Evolutionary conservation across 1,284 basidiomycete species (phyloP).

Genomic region (Acaromyces ingoldii): DNA sequence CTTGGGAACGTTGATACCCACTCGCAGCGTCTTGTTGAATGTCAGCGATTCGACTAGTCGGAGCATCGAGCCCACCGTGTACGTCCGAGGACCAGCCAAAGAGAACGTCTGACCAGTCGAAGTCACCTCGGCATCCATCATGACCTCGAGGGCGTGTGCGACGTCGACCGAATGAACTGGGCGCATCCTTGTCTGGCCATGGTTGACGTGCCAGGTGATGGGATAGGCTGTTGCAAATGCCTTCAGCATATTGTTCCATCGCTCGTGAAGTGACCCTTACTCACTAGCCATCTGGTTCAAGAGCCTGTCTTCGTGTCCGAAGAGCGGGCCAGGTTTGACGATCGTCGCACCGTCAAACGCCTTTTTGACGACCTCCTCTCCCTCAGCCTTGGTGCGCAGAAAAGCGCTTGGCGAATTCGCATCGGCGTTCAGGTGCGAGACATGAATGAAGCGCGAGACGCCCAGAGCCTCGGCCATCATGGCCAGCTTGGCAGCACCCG

Average conservation of each 20-base stretch:
- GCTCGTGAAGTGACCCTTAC: no score
- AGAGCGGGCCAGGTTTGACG: constrained; percentile 78
- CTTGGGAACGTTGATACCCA: constrained; percentile 72
- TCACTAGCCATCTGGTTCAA: constrained; percentile 85
- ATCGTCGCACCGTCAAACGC: constrained; percentile 86
- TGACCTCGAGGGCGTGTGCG: constrained; percentile 78
- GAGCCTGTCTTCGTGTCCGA: constrained; percentile 88
- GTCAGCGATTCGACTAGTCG: constrained; percentile 76
- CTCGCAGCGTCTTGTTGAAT: constrained; percentile 61
- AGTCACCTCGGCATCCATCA: constrained; percentile 63
- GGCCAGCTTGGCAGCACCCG: constrained; percentile 67
- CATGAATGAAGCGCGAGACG: constrained; percentile 81
- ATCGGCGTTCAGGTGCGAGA: constrained; percentile 91
- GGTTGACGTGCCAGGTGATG: constrained; percentile 90
- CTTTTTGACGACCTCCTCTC: constrained; percentile 79
- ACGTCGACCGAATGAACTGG: constrained; percentile 93
- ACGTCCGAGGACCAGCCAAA: constrained; percentile 81
- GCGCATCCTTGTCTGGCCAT: constrained; percentile 75
- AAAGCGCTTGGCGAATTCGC: constrained; percentile 72
- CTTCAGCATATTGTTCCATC: not conserved
- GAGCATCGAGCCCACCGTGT: constrained; percentile 79
- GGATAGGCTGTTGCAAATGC: constrained; percentile 65
- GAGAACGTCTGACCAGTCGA: constrained; percentile 66
- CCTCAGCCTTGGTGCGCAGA: constrained; percentile 83
- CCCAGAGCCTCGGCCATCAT: constrained; percentile 70